phyloP scores from a whole-genome alignment of 345 rosid genomes.

The Atalantia buxifolia region DNA sequence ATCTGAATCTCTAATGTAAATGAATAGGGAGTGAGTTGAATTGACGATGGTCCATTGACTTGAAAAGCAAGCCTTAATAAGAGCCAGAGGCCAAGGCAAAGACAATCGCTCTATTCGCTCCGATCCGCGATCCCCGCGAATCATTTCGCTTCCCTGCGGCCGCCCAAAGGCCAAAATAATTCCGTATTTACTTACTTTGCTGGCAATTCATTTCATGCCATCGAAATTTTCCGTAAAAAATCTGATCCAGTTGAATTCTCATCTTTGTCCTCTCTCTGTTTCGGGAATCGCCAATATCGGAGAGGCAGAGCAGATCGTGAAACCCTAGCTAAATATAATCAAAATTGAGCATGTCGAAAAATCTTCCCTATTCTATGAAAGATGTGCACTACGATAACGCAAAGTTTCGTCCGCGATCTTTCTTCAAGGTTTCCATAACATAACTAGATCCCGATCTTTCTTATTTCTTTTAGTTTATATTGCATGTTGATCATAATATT shows the following conservation, averaged over 20 bases:
- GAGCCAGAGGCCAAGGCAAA: no score
- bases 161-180: background rate
- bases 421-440: slow-evolving; percentile 42
- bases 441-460: slow-evolving; percentile 2
- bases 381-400: slow-evolving; percentile 93
- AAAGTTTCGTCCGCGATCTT: slow-evolving; percentile 87
- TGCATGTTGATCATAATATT: background rate
- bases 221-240: background rate
- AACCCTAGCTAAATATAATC: slow-evolving; percentile 4
- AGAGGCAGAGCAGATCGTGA: background rate
- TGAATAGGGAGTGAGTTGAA: no score
- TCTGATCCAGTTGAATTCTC: background rate
- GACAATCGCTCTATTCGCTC: no score
- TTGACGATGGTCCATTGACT: background rate
- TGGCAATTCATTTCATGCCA: background rate
- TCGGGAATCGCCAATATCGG: background rate
- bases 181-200: background rate
- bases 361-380: slow-evolving; percentile 74
- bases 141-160: background rate
- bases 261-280: background rate
- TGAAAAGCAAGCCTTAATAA: background rate
- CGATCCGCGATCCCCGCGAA: background rate
- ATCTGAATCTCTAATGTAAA: no score
- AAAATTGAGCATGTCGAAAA: slow-evolving; percentile 52
- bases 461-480: background rate